Evolutionary conservation across 2,329 filamentous ascomycete genomes (phyloP), one percentile per base, ranked within the genome.

Genomic region (Sarocladiaceae sp.): DNA sequence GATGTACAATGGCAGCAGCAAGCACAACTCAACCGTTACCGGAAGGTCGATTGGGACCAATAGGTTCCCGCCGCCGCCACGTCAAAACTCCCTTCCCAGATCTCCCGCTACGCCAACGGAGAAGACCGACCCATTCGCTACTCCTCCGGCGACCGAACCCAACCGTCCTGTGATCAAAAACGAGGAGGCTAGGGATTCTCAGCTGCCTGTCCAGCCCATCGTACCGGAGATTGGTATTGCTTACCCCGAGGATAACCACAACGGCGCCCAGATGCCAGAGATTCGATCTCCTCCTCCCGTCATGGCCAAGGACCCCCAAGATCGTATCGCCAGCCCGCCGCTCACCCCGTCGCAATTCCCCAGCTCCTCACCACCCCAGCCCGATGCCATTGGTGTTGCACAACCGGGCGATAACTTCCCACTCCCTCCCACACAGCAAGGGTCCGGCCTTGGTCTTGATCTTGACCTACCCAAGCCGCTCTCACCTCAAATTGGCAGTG

Each of bases 51-150:
- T 51, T n/a, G 44, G 48, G 33, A 52, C 48, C 55, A 58, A 56
- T 58, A 53, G 33, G 15, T 37, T 45, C 20, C 43, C 51, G 50
- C 56, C 59, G 5, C 60, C 58, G 6, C 53, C 57, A 33, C 61
- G 61, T 34, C 54, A 55, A 45, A 72, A 70, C 49, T 76, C 74
- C 0, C 53, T 72, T 15, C 67, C 70, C 15, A 65, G 64, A 51
- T 67, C 65, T 20, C 60, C 64, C 31, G 42, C 59, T 11, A 56
- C 63, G 13, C 50, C 61, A 20, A 57, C 61, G 15, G 63, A 62
- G 19, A 61, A 50, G 43, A 50, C 51, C 9, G 56, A 68, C 45
- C 65, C 61, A 5, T 69, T 64, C 44, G 58, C 54, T 10, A 62
- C 62, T 3, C 65, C 62, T 4, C 62, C 61, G 19, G 56, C 53